A percentile compares a stretch with the other conserved stretches of the same genome.
Conservation (phyloP, 2,329 filamentous ascomycete genomes). For the Lasiodiplodia hormozganensis region DNA sequence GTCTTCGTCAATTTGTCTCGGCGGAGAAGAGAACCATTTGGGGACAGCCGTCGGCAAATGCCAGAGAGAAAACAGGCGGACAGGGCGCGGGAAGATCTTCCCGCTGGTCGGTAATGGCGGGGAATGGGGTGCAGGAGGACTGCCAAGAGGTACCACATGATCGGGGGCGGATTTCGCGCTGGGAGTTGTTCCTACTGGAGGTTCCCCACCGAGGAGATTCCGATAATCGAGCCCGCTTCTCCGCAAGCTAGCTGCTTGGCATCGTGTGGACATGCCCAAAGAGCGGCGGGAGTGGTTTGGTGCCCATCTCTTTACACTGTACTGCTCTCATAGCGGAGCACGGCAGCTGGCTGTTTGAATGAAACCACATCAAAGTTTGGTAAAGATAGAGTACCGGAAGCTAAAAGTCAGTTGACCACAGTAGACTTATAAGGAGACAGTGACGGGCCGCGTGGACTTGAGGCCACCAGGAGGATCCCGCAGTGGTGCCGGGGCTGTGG, state of each 20-base stretch:
- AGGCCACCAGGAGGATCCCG: background rate
- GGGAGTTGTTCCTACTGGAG: background rate
- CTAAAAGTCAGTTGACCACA: too few species aligned
- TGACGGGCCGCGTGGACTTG: too few species aligned
- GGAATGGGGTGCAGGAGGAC: background rate
- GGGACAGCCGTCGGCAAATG: background rate
- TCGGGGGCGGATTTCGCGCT: background rate
- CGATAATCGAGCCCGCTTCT: background rate
- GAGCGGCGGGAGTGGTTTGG: too few species aligned
- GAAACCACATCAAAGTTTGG: too few species aligned
- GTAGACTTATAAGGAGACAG: too few species aligned
- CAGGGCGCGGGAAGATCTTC: slow-evolving; percentile 1
- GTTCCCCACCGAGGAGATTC: too few species aligned
- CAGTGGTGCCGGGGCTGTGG: background rate
- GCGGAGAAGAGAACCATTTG: background rate
- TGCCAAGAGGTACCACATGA: slow-evolving; percentile 12
- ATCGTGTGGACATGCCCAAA: background rate
- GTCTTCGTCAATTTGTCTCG: background rate
- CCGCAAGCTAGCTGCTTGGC: background rate
- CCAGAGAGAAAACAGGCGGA: background rate
- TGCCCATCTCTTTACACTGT: too few species aligned
- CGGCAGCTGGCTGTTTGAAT: too few species aligned
- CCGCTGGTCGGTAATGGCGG: background rate
- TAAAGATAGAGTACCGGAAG: too few species aligned
- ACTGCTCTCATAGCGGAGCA: too few species aligned